phyloP scores from a whole-genome alignment of 768 basidiomycete species.

The Solioccasus polychromus region DNA sequence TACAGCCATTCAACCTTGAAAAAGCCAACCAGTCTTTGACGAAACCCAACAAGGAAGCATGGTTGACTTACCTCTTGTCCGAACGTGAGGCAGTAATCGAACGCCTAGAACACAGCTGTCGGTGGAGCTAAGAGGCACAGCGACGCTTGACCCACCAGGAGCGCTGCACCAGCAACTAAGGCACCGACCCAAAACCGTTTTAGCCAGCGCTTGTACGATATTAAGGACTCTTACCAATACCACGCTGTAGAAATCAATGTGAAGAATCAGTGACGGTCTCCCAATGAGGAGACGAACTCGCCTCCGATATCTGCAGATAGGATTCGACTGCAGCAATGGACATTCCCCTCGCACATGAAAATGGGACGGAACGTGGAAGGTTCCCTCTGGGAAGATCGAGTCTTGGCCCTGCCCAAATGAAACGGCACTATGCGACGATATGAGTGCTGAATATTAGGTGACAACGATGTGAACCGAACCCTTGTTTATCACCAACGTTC shows the following conservation, averaged over 20 bases:
- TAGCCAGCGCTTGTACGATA: neutral
- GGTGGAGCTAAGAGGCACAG: neutral
- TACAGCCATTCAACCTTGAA: conserved; percentile 17
- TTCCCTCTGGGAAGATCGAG: neutral
- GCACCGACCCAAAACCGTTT: neutral
- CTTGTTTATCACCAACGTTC: no score
- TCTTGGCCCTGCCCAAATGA: no score
- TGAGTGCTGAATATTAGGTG: no score
- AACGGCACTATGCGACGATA: no score
- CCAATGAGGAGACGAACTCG: neutral
- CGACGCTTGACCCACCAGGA: conserved; percentile 4
- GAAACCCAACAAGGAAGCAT: neutral
- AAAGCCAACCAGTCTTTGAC: neutral
- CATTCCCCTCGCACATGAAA: conserved; percentile 7
- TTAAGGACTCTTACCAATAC: conserved; percentile 8
- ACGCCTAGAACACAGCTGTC: conserved; percentile 4
- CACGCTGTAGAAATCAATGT: neutral
- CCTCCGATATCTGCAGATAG: conserved; percentile 13
- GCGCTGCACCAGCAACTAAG: conserved; percentile 11
- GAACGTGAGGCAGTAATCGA: conserved; percentile 18
- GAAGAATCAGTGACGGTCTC: neutral
- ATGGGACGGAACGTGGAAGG: neutral
- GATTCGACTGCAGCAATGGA: conserved; percentile 11
- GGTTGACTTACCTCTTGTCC: conserved; percentile 8
- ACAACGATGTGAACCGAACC: no score